phyloP scores from a whole-genome alignment of 805 yeast genomes.

The Kuraishia floccosa region DNA sequence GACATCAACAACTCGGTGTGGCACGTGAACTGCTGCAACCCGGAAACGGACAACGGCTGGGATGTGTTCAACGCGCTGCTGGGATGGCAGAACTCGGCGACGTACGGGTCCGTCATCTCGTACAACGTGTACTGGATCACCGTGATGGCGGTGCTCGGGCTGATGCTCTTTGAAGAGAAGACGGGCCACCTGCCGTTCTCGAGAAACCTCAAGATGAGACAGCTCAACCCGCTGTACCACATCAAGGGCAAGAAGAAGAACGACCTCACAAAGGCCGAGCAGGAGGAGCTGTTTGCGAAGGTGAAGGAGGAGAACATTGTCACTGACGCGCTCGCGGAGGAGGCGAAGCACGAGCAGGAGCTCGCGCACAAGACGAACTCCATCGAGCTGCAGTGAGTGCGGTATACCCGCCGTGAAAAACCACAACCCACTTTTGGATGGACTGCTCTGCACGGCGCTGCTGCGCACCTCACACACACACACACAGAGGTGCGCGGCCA shows the following conservation, averaged over 20 bases:
- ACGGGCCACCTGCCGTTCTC: constrained; percentile 69
- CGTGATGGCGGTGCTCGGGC: constrained; percentile 38
- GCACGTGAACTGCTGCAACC: constrained; percentile 98
- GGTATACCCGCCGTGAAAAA: no score
- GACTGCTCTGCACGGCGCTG: no score
- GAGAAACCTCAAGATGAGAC: constrained; percentile 32
- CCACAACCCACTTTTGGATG: no score
- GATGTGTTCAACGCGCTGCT: constrained; percentile 88
- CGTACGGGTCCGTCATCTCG: constrained; percentile 81
- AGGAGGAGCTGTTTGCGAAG: constrained; percentile 35
- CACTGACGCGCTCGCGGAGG: no score
- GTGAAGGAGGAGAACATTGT: constrained; percentile 23
- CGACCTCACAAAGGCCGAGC: constrained; percentile 41
- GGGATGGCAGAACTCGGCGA: constrained; percentile 98
- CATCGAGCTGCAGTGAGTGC: no score
- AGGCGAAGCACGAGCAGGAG: no score
- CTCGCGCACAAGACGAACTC: no score
- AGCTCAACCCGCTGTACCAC: constrained; percentile 64
- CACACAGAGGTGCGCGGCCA: no score
- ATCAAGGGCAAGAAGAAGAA: constrained; percentile 56
- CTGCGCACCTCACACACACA: no score
- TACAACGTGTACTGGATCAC: constrained; percentile 85
- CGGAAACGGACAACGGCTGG: constrained; percentile 90
- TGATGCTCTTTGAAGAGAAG: constrained; percentile 79
- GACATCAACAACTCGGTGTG: constrained; percentile 71